These are phyloP conservation scores for Gossypium bickii DNA, from an alignment of 345 rosid genomes.

Conservation along the genomic window DNA sequence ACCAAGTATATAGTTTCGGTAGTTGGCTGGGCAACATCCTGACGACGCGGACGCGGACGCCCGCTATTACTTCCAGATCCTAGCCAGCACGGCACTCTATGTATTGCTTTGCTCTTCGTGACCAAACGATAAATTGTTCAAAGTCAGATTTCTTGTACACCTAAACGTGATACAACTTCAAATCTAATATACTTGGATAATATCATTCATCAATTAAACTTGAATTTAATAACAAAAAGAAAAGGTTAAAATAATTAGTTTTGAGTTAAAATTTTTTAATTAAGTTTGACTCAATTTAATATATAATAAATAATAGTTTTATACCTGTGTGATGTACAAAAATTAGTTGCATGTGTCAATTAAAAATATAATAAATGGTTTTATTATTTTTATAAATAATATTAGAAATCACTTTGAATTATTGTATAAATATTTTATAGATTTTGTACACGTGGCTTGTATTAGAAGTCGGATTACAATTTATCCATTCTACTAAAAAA, in stretches of 20 bases:
- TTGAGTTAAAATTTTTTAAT: background rate
- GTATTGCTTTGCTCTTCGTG: background rate
- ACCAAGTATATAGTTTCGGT: background rate
- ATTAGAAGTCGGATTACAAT: no score
- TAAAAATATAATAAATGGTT: no score
- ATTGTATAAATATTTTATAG: no score
- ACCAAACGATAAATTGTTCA: background rate
- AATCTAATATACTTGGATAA: background rate
- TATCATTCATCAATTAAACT: background rate
- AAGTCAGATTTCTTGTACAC: background rate
- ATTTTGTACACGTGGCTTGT: no score
- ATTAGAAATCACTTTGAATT: no score
- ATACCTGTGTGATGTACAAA: no score
- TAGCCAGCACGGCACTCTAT: background rate
- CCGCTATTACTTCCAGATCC: background rate
- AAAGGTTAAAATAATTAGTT: background rate
- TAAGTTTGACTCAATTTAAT: no score
- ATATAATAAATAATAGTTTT: no score
- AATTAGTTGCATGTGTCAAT: no score
- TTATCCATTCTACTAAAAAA: no score
- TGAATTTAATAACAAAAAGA: background rate
- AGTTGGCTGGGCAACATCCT: slow-evolving; percentile 10
- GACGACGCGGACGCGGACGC: background rate
- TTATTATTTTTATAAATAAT: no score
- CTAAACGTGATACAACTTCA: background rate